Evolutionary conservation across 176 grass and related monocot species (phyloP).

Genomic region (Triticum urartu): DNA sequence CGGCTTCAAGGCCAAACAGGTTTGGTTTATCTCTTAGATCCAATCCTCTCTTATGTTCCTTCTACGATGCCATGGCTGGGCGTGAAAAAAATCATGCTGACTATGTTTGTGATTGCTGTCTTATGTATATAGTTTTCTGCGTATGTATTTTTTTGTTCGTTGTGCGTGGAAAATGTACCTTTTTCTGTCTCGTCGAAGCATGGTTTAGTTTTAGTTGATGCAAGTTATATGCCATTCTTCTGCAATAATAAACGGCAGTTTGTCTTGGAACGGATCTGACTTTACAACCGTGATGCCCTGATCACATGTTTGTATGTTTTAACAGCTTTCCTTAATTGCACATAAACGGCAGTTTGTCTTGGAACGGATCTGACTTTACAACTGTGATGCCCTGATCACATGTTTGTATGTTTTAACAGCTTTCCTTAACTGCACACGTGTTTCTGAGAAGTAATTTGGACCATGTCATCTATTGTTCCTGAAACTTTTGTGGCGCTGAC

Average conservation of each 20-base stretch:
- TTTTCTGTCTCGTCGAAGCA: neutral
- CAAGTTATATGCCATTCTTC: neutral
- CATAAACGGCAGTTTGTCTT: neutral
- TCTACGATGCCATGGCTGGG: neutral
- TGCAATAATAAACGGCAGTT: neutral
- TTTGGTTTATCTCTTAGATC: constrained; percentile 27
- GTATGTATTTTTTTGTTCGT: neutral
- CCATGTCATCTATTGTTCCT: neutral
- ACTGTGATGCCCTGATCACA: too few relatives aligned
- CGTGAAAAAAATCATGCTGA: too few relatives aligned
- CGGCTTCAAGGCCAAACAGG: constrained; percentile 90
- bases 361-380: neutral
- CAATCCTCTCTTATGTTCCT: neutral
- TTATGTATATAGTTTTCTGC: neutral
- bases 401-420: neutral
- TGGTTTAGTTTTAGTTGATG: neutral
- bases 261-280: neutral
- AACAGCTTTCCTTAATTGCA: neutral
- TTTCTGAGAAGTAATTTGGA: neutral
- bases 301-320: neutral
- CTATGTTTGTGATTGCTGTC: neutral
- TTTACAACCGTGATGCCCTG: neutral
- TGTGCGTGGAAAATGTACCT: neutral
- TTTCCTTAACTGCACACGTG: neutral
- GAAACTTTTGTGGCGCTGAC: neutral